Evolutionary conservation across 257 asterid genomes (phyloP).

Genomic region (Verbascum thapsus): DNA sequence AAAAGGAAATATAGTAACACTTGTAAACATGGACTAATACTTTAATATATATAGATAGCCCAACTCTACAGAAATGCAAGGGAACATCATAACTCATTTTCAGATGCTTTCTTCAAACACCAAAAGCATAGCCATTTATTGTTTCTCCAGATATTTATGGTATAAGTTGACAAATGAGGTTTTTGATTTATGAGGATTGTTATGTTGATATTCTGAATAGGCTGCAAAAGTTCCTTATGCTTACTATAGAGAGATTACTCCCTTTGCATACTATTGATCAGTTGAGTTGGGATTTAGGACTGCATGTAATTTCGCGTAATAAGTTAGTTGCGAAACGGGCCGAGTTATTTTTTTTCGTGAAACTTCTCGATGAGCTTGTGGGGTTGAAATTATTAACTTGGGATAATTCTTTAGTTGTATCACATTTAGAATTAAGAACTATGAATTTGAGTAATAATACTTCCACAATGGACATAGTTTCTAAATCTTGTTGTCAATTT

Average conservation of each 20-base stretch:
- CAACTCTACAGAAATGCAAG: no score
- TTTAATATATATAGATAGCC: no score
- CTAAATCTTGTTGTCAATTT: background rate
- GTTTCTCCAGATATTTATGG: constrained; percentile 61
- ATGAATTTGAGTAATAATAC: constrained; percentile 46
- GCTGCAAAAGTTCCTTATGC: constrained; percentile 77
- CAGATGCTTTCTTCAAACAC: no score
- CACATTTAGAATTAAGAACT: constrained; percentile 58
- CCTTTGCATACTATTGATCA: constrained; percentile 85
- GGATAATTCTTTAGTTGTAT: constrained; percentile 60
- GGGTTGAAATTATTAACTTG: constrained; percentile 64
- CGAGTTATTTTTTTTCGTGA: constrained; percentile 52
- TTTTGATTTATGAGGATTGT: constrained; percentile 35
- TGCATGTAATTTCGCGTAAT: constrained; percentile 58
- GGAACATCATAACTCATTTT: no score
- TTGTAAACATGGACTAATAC: no score
- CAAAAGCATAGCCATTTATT: constrained; percentile 41
- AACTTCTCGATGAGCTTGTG: constrained; percentile 67
- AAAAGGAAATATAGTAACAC: no score
- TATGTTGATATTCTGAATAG: constrained; percentile 61
- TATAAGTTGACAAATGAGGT: constrained; percentile 59
- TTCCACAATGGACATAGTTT: background rate
- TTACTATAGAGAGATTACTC: constrained; percentile 60
- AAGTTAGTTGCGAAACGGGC: constrained; percentile 45
- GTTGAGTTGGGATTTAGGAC: constrained; percentile 81